Evolutionary conservation across 2,329 filamentous ascomycete genomes (phyloP).

Genomic region (Ophiostoma sp.): DNA sequence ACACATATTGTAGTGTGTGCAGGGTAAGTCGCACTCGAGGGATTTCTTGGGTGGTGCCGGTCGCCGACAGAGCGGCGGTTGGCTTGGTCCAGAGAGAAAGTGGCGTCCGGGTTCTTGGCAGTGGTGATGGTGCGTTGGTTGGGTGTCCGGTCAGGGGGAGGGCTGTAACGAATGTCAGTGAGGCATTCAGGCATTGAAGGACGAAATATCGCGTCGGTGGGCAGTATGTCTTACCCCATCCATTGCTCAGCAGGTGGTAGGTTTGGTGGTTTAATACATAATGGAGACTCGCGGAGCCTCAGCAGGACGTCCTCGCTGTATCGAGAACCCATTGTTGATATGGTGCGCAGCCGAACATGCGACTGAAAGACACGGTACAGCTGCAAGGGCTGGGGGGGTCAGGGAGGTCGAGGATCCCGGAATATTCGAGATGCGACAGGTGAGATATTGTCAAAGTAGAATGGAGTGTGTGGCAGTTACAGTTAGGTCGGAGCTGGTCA

Average conservation of each 20-base stretch:
- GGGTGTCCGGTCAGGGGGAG: conserved; percentile 18
- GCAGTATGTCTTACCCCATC: conserved; percentile 68
- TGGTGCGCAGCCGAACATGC: conserved; percentile 15
- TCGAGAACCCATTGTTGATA: conserved; percentile 48
- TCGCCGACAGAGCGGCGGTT: conserved; percentile 50
- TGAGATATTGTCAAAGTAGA: neutral
- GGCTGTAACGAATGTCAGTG: conserved; percentile 21
- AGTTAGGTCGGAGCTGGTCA: neutral
- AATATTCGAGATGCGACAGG: neutral
- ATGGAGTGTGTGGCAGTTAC: neutral
- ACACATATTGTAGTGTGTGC: neutral
- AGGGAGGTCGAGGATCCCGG: neutral
- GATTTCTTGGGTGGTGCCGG: conserved; percentile 52
- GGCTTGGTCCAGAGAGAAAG: conserved; percentile 37
- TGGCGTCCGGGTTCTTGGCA: conserved; percentile 23
- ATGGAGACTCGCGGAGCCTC: conserved; percentile 70
- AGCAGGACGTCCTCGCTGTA: conserved; percentile 75
- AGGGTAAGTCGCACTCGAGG: conserved; percentile 44
- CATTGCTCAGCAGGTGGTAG: conserved; percentile 86
- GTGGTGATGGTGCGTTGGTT: conserved; percentile 41
- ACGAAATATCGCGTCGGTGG: neutral
- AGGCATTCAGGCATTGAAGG: conserved; percentile 18
- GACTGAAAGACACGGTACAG: conserved; percentile 3
- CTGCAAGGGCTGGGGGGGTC: neutral
- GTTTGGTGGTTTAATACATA: conserved; percentile 72